Evolutionary conservation across 176 grass and related monocot species (phyloP), one percentile per base, ranked within the genome.

Genomic region (Carex parvula): DNA sequence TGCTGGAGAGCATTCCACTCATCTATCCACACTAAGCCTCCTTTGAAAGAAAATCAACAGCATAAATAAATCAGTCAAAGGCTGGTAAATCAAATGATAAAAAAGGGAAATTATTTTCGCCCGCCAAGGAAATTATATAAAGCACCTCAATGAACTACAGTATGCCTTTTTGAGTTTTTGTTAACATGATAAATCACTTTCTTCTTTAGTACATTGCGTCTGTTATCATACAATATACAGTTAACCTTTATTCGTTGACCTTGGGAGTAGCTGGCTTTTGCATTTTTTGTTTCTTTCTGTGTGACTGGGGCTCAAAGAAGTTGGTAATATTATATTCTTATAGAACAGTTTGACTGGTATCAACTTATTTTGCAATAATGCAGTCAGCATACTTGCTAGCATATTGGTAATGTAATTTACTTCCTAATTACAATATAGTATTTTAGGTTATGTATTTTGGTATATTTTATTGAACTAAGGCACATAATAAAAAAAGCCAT

Each of bases 1-100:
- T 99, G 96, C 79, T 99, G 96, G 32, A 99, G 89, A 85, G 96
- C 90, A 85, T 99, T 90, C 93, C 93, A 99, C 16, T 80, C 63
- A 30, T 89, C 89, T 84, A 99, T 89, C 96, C 96, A 99, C 44
- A 99, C 74, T 85, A 99, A 92, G 1, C 96, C 96, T 84, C 91
- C 96, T n/a, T n/a, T 99, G 83, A 69, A 85, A 26, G 57, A 24
- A 58, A 76, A 89, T 55, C 1, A 14, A 21, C 79, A 65, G 56
- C 60, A 73, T 11, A 33, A 53, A 83, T 41, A 92, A 91, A 75
- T 52, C 74, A 63, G 44, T 66, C 18, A 67, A 10, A 85, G 12
- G 4, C 2, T 17, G 1, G 50, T 62, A 70, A 82, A 60, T 56
- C 17, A 79, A 63, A 55, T 56, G 14, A 56, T 12, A 44, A 6